Evolutionary conservation across 257 asterid species (phyloP), one percentile per base, ranked within the genome.

Genomic region (Capsicum baccatum): DNA sequence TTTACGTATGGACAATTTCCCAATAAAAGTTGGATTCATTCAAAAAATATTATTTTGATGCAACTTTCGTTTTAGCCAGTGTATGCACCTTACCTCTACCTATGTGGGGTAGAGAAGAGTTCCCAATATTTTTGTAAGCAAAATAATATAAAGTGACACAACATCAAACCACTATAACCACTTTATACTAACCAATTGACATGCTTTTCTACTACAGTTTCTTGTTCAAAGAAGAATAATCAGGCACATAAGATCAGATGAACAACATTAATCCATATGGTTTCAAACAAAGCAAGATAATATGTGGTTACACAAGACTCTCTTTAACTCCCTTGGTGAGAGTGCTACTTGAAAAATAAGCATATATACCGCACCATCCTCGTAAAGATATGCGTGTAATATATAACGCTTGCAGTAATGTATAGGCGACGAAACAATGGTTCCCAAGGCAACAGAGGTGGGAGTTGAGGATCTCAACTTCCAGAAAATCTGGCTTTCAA

Each of bases 211-310:
- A 44, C 79, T 44, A 70, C 5, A 70, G 19, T 48, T 66, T 42
- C 52, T 37, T 68, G 76, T 15, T 37, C 76, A 68, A 14, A 14
- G 57, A 71, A 71, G 0, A 71, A 71, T 12, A 13, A 50, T 13
- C 52, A 56, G 8, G 21, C 37, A 50, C 47, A 52, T 62, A 52
- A 76, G 26, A 54, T 76, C 81, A 21, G 63, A 50, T 13, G 44
- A 50, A 21, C 42, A 76, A 76, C 63, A 47, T 44, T 47, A 71
- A 71, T 44, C 79, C 57, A 71, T 37, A 71, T 71, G 58, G 79
- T 71, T 71, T 76, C 37, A 76, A 26, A 21, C 14, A 54, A 76
- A 52, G 9, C 5, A 13, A 50, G 37, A 73, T 6, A 21, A 4
- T 39, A 9, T 21, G 80, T 21, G 60, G 9, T 26, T 74, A 52